These are phyloP conservation scores for Colletotrichum gigasporum DNA, from an alignment of 2,329 filamentous ascomycete species.

Conservation along the genomic window DNA sequence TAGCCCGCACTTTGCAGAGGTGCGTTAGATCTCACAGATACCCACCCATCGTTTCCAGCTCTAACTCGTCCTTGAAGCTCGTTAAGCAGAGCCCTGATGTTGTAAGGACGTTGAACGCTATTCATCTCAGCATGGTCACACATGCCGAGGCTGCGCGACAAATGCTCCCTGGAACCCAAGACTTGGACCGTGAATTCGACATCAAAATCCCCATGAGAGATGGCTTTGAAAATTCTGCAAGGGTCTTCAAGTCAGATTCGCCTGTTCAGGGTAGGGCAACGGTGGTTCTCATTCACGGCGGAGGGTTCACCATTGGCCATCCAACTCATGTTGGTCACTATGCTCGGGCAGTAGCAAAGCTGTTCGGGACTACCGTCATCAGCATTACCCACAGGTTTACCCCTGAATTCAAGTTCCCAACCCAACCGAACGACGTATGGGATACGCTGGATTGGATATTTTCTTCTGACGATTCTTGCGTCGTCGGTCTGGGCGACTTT, in stretches of 20 bases:
- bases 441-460: slow-evolving; percentile 39
- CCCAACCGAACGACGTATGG: slow-evolving; percentile 51
- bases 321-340: neutral
- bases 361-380: slow-evolving; percentile 36
- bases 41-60: too few species aligned
- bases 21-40: too few species aligned
- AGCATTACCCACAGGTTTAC: slow-evolving; percentile 58
- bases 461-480: neutral
- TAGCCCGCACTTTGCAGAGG: slow-evolving; percentile 12
- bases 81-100: too few species aligned
- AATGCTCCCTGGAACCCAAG: neutral
- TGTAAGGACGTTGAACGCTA: neutral
- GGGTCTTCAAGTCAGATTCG: neutral
- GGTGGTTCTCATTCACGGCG: slow-evolving; percentile 27
- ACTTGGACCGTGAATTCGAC: slow-evolving; percentile 12
- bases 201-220: slow-evolving; percentile 22
- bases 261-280: neutral
- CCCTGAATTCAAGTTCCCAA: slow-evolving; percentile 55
- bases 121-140: neutral
- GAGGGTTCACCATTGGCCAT: slow-evolving; percentile 25
- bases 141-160: neutral
- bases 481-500: neutral
- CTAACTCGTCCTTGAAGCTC: too few species aligned
- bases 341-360: slow-evolving; percentile 2
- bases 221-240: neutral